These are phyloP conservation scores for Entoloma clypeatum DNA, from an alignment of 1,284 basidiomycete species.

Conservation along the genomic window DNA sequence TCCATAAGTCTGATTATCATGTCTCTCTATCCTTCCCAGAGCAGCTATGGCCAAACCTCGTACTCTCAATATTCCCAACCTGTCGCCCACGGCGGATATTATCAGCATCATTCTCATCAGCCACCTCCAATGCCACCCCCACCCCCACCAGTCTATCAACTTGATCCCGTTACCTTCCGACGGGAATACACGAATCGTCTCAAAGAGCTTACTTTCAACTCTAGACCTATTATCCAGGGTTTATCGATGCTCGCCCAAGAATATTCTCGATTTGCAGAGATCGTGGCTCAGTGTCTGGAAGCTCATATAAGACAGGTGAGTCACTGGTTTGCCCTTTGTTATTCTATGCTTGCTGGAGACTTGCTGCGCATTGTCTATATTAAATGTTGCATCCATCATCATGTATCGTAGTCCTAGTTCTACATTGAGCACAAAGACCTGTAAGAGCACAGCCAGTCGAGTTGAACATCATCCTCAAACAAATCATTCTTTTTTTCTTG, in stretches of 20 bases:
- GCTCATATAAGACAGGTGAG: constrained; percentile 86
- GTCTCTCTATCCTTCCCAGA: constrained; percentile 40
- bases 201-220: constrained; percentile 88
- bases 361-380: constrained; percentile 19
- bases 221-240: constrained; percentile 91
- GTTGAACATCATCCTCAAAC: constrained; percentile 12
- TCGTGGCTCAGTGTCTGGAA: constrained; percentile 87
- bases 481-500: constrained; percentile 25
- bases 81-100: constrained; percentile 37
- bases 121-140: constrained; percentile 42
- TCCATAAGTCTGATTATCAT: constrained; percentile 26
- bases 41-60: constrained; percentile 36
- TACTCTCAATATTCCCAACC: constrained; percentile 40
- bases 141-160: constrained; percentile 44
- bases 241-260: constrained; percentile 95
- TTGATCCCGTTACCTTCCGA: constrained; percentile 77
- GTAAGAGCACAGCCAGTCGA: constrained; percentile 20
- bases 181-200: constrained; percentile 78
- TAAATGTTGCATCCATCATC: constrained; percentile 21
- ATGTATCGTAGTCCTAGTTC: constrained; percentile 32
- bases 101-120: constrained; percentile 45
- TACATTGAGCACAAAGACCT: constrained; percentile 35
- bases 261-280: constrained; percentile 72
- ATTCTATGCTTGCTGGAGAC: constrained; percentile 17
- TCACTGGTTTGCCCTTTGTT: constrained; percentile 27